A percentile compares a stretch with the other conserved stretches of the same genome.
Evolutionary conservation across 2,329 filamentous ascomycete species (phyloP).

Genomic region (Neofusicoccum sp.): DNA sequence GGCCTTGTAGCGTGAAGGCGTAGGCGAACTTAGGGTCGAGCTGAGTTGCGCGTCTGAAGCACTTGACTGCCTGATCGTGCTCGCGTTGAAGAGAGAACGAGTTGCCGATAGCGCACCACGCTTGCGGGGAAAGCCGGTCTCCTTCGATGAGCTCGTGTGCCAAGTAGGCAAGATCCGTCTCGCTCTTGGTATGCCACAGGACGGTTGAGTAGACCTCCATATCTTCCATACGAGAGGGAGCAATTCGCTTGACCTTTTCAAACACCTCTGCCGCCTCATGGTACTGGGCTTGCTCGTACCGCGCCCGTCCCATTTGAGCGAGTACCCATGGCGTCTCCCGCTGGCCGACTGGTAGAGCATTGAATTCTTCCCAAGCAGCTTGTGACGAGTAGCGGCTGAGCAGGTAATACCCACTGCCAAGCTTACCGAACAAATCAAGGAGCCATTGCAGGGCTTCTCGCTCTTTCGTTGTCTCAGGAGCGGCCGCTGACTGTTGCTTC

Average conservation of each 20-base stretch:
- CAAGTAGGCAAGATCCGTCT: conserved; percentile 86
- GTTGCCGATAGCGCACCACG: conserved; percentile 94
- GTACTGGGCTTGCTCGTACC: conserved; percentile 89
- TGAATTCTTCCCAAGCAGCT: conserved; percentile 73
- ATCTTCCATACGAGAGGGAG: conserved; percentile 81
- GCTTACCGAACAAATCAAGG: conserved; percentile 75
- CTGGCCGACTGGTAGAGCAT: conserved; percentile 68
- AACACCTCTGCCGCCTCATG: conserved; percentile 85
- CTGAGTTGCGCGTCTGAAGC: conserved; percentile 92
- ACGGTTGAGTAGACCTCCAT: conserved; percentile 99
- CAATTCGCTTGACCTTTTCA: conserved; percentile 71
- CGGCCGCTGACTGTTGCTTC: conserved; percentile 24
- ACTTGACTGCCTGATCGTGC: conserved; percentile 89
- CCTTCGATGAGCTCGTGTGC: conserved; percentile 86
- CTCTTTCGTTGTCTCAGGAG: conserved; percentile 49
- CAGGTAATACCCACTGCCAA: conserved; percentile 76
- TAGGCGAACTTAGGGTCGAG: conserved; percentile 89
- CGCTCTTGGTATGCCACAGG: conserved; percentile 96
- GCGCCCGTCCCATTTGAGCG: conserved; percentile 82
- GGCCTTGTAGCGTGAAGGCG: conserved; percentile 90
- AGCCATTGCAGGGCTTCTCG: conserved; percentile 75
- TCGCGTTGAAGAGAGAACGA: conserved; percentile 90
- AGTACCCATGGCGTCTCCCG: conserved; percentile 92
- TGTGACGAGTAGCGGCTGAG: conserved; percentile 76
- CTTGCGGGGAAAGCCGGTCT: conserved; percentile 85